Evolutionary conservation across 2,329 filamentous ascomycete genomes (phyloP).

Genomic region (Fusarium secorum): DNA sequence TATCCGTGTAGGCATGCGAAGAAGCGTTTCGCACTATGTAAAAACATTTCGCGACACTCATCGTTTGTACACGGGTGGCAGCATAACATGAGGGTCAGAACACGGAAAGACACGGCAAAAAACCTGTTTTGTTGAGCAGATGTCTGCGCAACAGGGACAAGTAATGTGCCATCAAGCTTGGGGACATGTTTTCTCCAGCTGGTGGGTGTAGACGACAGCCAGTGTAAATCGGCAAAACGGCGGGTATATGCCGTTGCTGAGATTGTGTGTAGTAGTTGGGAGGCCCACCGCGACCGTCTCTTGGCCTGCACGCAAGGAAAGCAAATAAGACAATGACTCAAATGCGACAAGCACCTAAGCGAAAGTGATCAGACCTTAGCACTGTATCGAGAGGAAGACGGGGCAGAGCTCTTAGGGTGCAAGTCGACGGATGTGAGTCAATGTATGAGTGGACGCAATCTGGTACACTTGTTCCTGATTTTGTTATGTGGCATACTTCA

Average conservation of each 20-base stretch:
- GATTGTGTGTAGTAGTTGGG: too few species aligned
- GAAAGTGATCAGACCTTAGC: too few species aligned
- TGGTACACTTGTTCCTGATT: neutral
- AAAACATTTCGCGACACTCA: rapidly evolving
- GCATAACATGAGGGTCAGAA: neutral
- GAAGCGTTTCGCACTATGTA: neutral
- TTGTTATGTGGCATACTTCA: rapidly evolving
- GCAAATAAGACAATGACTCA: too few species aligned
- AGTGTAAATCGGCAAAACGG: neutral
- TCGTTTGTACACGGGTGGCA: neutral
- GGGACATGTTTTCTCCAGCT: rapidly evolving
- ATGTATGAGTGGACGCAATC: neutral
- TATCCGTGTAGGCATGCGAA: rapidly evolving
- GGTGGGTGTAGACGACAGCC: neutral
- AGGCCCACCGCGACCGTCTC: too few species aligned
- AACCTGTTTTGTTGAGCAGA: rapidly evolving
- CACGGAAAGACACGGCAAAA: rapidly evolving
- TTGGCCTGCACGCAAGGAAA: too few species aligned
- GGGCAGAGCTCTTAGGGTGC: neutral
- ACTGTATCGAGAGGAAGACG: too few species aligned
- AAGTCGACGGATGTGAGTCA: neutral
- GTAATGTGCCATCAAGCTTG: neutral
- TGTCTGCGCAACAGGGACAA: neutral
- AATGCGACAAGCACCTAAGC: too few species aligned
- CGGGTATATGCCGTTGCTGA: neutral